Evolutionary conservation across 352 stramenopile species (phyloP).

Genomic region (Achlya hypogyna): DNA sequence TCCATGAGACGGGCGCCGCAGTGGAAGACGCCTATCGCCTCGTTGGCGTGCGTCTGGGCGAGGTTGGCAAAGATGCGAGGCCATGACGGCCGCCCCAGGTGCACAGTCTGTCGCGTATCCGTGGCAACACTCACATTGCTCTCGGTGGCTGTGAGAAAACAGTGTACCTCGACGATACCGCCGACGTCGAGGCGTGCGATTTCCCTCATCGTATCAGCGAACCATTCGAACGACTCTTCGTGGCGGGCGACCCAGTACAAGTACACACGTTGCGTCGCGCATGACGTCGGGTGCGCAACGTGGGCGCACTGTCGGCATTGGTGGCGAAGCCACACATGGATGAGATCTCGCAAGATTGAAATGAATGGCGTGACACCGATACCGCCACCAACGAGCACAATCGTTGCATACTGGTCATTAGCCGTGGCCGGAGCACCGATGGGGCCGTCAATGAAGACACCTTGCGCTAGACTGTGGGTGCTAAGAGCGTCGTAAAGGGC

Average conservation of each 20-base stretch:
- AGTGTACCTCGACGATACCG: neutral
- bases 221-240: conserved; percentile 67
- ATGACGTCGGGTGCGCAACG: conserved; percentile 47
- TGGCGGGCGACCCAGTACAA: conserved; percentile 79
- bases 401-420: conserved; percentile 34
- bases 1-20: neutral
- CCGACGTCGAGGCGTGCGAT: neutral
- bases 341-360: conserved; percentile 58
- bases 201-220: conserved; percentile 49
- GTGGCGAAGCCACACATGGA: conserved; percentile 53
- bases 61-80: neutral
- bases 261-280: conserved; percentile 67
- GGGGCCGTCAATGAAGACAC: conserved; percentile 47
- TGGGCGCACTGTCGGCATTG: conserved; percentile 37
- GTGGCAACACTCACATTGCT: neutral
- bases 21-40: neutral
- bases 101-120: neutral
- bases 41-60: neutral
- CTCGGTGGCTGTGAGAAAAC: neutral
- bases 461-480: conserved; percentile 18
- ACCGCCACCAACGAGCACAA: conserved; percentile 56
- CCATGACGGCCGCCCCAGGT: neutral
- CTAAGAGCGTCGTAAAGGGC: conserved; percentile 29
- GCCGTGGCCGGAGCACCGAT: conserved; percentile 48
- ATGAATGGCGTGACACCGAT: conserved; percentile 64